phyloP scores from a whole-genome alignment of 2,329 filamentous ascomycete genomes.

The Colletotrichum sp. region DNA sequence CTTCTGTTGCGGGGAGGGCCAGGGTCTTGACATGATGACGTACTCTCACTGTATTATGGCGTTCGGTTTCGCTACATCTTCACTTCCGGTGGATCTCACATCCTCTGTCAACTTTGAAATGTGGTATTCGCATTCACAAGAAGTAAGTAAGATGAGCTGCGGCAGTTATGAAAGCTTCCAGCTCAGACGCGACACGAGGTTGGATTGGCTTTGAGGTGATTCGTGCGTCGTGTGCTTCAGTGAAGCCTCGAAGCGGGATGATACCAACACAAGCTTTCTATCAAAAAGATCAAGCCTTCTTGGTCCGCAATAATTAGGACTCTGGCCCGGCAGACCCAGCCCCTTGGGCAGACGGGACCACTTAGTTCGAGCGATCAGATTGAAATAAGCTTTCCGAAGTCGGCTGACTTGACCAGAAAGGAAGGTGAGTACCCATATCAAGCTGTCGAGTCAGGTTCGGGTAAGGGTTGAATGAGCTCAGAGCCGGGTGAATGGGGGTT shows the following conservation, averaged over 20 bases:
- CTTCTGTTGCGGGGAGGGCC: neutral
- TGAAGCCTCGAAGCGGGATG: neutral
- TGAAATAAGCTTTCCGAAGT: neutral
- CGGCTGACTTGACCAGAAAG: neutral
- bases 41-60: neutral
- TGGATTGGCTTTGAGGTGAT: neutral
- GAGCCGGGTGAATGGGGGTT: neutral
- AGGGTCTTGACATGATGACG: neutral
- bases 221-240: neutral
- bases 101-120: neutral
- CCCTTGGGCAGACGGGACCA: neutral
- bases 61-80: neutral
- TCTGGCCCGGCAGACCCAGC: neutral
- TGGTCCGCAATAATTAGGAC: neutral
- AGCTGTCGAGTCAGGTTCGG: neutral
- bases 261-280: neutral
- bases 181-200: neutral
- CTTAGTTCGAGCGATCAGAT: neutral
- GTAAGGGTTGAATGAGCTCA: neutral
- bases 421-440: neutral
- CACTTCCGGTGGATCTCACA: neutral
- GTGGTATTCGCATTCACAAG: neutral
- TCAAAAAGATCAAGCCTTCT: neutral
- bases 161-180: neutral
- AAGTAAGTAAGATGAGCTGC: neutral